Evolutionary conservation across 352 stramenopile genomes (phyloP).

Genomic region (Phytopythium vexans): DNA sequence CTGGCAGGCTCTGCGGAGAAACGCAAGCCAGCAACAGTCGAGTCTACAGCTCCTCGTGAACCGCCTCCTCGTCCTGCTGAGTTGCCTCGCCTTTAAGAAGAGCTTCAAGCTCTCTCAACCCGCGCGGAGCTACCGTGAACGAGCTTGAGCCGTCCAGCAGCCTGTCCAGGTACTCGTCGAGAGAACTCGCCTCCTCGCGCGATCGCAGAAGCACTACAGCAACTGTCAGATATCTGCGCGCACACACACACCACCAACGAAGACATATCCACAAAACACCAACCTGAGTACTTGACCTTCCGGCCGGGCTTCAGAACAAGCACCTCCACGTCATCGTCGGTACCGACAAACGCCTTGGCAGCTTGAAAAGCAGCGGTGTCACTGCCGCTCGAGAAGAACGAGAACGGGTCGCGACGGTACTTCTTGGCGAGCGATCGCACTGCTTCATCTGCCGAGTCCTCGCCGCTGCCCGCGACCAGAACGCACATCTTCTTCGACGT

Average conservation of each 20-base stretch:
- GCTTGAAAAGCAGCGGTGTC: slow-evolving; percentile 34
- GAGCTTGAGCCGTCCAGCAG: slow-evolving; percentile 58
- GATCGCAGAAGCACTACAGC: slow-evolving; percentile 25
- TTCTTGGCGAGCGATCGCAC: slow-evolving; percentile 67
- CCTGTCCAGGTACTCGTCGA: slow-evolving; percentile 55
- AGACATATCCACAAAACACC: slow-evolving; percentile 6
- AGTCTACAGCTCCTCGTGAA: too few relatives aligned
- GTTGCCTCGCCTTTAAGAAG: too few relatives aligned
- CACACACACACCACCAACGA: slow-evolving; percentile 8
- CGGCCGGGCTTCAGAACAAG: slow-evolving; percentile 62
- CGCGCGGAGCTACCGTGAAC: slow-evolving; percentile 27
- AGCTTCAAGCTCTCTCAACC: slow-evolving; percentile 20
- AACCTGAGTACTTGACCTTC: slow-evolving; percentile 60
- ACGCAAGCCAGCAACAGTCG: too few relatives aligned
- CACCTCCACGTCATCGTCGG: slow-evolving; percentile 12
- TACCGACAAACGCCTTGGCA: slow-evolving; percentile 31
- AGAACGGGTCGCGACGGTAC: slow-evolving; percentile 75
- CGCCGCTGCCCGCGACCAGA: slow-evolving; percentile 32
- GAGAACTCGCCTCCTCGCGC: slow-evolving; percentile 23
- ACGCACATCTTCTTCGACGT: slow-evolving; percentile 77
- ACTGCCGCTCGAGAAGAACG: slow-evolving; percentile 43
- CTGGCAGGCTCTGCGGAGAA: too few relatives aligned
- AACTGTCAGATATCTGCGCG: too few relatives aligned
- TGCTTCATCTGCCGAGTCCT: slow-evolving; percentile 16
- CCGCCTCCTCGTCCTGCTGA: too few relatives aligned